These are phyloP conservation scores for Mucor circinelloides DNA, from an alignment of 371 early-diverging fungal species.

Conservation along the genomic window DNA sequence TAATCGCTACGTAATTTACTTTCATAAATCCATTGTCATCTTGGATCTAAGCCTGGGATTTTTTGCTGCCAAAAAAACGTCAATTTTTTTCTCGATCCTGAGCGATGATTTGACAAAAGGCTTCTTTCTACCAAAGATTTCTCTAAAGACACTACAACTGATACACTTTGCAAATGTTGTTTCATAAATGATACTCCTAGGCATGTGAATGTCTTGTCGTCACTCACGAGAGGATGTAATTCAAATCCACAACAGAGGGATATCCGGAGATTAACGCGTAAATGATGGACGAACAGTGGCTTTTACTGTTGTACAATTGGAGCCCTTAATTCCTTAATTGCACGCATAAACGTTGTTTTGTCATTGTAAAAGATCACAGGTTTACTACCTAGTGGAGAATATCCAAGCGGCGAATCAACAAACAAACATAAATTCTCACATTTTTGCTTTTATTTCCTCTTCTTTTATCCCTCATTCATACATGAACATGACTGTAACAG, in stretches of 20 bases:
- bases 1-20: too few species aligned
- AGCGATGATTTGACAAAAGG: too few species aligned
- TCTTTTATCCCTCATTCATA: not conserved
- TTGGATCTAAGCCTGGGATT: too few species aligned
- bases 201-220: too few species aligned
- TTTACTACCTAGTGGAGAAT: not conserved
- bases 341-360: not conserved
- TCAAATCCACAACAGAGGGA: not conserved
- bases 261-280: not conserved
- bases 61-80: too few species aligned
- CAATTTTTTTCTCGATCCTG: too few species aligned
- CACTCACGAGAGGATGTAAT: not conserved
- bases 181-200: too few species aligned
- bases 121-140: too few species aligned
- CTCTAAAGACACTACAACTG: too few species aligned
- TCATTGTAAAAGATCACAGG: not conserved
- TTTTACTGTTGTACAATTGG: not conserved
- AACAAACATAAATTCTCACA: not conserved
- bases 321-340: not conserved
- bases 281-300: not conserved
- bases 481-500: constrained; percentile 3
- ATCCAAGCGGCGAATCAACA: not conserved
- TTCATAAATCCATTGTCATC: too few species aligned
- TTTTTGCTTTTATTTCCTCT: not conserved
- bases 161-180: too few species aligned